phyloP scores from a whole-genome alignment of 2,329 filamentous ascomycete species.

The Diplodia mutila region DNA sequence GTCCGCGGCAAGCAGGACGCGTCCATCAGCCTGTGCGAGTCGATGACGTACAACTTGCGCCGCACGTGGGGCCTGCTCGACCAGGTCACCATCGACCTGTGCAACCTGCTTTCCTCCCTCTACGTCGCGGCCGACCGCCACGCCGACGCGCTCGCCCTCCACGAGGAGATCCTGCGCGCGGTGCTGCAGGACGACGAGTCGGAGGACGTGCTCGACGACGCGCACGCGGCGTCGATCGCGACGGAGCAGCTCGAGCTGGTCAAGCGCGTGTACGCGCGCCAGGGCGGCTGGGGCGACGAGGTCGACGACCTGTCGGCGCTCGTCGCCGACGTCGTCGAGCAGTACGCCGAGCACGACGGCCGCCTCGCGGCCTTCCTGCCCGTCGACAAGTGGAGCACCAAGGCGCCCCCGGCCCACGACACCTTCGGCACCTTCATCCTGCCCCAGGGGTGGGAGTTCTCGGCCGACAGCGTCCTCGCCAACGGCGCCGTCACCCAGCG shows the following conservation, averaged over 20 bases:
- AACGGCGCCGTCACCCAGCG: slow-evolving; percentile 9
- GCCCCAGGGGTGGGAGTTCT: slow-evolving; percentile 20
- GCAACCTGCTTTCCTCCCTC: slow-evolving; percentile 54
- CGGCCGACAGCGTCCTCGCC: slow-evolving; percentile 4
- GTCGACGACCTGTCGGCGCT: slow-evolving; percentile 54
- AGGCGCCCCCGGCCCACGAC: slow-evolving; percentile 14
- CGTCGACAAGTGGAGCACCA: slow-evolving; percentile 21
- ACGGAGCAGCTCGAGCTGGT: slow-evolving; percentile 40
- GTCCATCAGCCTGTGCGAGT: slow-evolving; percentile 51
- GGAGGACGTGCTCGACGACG: slow-evolving; percentile 32
- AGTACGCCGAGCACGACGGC: slow-evolving; percentile 36
- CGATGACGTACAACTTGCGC: slow-evolving; percentile 60
- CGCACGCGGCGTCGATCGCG: slow-evolving; percentile 33
- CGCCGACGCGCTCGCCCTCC: slow-evolving; percentile 36
- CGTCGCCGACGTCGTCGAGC: slow-evolving; percentile 49
- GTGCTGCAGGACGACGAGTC: slow-evolving; percentile 35
- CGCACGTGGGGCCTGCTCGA: slow-evolving; percentile 56
- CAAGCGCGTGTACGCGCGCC: slow-evolving; percentile 48
- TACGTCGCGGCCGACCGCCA: slow-evolving; percentile 51
- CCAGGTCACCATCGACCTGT: slow-evolving; percentile 54
- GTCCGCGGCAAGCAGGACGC: slow-evolving; percentile 50
- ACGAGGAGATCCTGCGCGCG: slow-evolving; percentile 41
- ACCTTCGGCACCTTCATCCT: slow-evolving; percentile 23
- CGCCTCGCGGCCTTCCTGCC: slow-evolving; percentile 1
- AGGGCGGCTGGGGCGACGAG: slow-evolving; percentile 45